Conservation (phyloP, 176 grass and related monocot species). For the Musa acuminata region DNA sequence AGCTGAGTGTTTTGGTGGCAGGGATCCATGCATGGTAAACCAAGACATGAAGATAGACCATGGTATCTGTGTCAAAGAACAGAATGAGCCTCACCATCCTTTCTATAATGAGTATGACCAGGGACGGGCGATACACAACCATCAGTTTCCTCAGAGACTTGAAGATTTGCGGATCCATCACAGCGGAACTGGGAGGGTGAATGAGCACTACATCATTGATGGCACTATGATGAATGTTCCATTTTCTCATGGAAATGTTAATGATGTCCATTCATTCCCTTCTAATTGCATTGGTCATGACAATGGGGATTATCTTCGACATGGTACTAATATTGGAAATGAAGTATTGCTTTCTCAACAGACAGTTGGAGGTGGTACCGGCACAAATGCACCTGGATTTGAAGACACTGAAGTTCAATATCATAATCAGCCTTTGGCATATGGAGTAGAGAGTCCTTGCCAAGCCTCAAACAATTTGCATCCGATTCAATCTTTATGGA, state of each 20-base stretch:
- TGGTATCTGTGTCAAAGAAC: constrained; percentile 52
- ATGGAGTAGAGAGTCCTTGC: constrained; percentile 64
- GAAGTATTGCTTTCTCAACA: constrained; percentile 61
- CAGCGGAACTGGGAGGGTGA: constrained; percentile 33
- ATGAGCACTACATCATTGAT: constrained; percentile 46
- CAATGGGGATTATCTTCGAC: constrained; percentile 40
- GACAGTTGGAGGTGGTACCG: constrained; percentile 27
- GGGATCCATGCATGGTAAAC: constrained; percentile 37
- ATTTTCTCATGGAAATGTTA: constrained; percentile 42
- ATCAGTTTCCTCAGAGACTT: constrained; percentile 42
- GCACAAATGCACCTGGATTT: constrained; percentile 37
- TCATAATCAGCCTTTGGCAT: constrained; percentile 47
- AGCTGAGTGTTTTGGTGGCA: constrained; percentile 38
- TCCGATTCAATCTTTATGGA: constrained; percentile 57
- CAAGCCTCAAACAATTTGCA: constrained; percentile 68
- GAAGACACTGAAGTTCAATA: constrained; percentile 39
- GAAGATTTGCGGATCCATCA: constrained; percentile 49
- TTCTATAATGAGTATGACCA: constrained; percentile 60
- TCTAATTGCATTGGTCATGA: constrained; percentile 39
- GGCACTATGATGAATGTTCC: constrained; percentile 45
- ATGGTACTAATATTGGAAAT: constrained; percentile 30
- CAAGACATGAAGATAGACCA: constrained; percentile 53
- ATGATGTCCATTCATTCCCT: constrained; percentile 41
- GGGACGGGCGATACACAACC: constrained; percentile 37
- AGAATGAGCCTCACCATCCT: constrained; percentile 38